Conservation (phyloP, 345 rosid species). For the Bruguiera sexangula region DNA sequence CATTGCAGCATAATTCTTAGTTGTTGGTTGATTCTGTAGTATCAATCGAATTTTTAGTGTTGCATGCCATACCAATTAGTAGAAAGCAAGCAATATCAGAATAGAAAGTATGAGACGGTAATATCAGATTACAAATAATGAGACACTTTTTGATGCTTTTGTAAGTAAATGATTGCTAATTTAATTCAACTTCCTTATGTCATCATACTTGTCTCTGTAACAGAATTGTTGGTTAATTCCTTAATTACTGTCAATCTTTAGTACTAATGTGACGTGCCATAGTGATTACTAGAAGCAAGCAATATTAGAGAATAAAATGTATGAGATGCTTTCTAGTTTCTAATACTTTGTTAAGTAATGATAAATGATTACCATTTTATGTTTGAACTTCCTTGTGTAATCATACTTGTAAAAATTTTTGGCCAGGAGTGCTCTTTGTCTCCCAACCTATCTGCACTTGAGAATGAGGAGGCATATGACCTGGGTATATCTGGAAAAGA, state of each 20-base stretch:
- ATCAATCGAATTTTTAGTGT: background rate
- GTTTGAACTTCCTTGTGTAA: background rate
- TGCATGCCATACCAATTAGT: background rate
- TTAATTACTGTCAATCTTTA: background rate
- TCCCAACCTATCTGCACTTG: slow-evolving; percentile 30
- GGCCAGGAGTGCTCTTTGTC: slow-evolving; percentile 42
- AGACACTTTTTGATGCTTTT: background rate
- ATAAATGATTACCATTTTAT: background rate
- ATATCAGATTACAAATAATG: background rate
- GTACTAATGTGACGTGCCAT: background rate
- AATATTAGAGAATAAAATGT: background rate
- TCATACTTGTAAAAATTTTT: slow-evolving; percentile 4
- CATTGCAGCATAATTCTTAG: background rate
- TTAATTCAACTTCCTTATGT: background rate
- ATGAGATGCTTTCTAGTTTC: too few species aligned
- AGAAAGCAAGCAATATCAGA: background rate
- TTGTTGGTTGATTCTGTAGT: background rate
- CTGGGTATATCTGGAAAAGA: slow-evolving; percentile 34
- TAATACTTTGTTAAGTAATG: background rate
- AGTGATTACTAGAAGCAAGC: background rate
- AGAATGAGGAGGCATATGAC: slow-evolving; percentile 30
- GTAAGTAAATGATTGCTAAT: background rate
- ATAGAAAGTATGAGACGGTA: too few species aligned
- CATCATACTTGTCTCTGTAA: background rate
- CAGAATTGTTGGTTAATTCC: background rate